phyloP scores from a whole-genome alignment of 2,329 filamentous ascomycete species.

The Penicillium digitatum region DNA sequence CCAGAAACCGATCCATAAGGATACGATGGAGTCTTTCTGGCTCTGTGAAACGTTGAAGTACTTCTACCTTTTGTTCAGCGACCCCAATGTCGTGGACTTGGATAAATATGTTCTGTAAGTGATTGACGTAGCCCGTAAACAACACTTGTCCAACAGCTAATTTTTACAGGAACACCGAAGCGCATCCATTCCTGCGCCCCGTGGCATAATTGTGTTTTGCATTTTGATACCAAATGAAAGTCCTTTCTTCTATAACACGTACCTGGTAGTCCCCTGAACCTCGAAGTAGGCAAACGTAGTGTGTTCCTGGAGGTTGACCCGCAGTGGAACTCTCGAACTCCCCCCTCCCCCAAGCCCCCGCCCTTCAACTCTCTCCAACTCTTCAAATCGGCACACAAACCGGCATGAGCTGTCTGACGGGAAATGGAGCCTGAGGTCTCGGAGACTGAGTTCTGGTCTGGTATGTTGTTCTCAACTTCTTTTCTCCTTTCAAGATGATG shows the following conservation, averaged over 20 bases:
- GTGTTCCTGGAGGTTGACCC: conserved; percentile 8
- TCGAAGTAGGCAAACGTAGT: background rate
- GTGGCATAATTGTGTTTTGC: conserved; percentile 19
- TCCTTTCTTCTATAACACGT: conserved; percentile 2
- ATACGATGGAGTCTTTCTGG: conserved; percentile 75
- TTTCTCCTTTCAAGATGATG: conserved; percentile 2
- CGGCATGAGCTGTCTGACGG: conserved; percentile 39
- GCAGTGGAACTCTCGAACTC: conserved; percentile 20
- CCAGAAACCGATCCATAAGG: conserved; percentile 43
- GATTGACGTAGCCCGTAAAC: background rate
- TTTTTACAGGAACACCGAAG: conserved; percentile 38
- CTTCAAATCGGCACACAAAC: conserved; percentile 19
- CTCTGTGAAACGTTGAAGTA: conserved; percentile 51
- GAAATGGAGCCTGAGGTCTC: conserved; percentile 66
- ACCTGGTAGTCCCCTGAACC: background rate
- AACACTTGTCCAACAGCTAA: background rate
- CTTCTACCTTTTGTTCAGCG: conserved; percentile 47
- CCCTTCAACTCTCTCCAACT: conserved; percentile 19
- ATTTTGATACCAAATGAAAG: conserved; percentile 26
- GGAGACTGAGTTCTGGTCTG: conserved; percentile 84
- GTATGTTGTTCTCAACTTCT: conserved; percentile 48
- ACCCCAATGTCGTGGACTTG: conserved; percentile 42
- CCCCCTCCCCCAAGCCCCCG: conserved; percentile 14
- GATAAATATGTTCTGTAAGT: conserved; percentile 48
- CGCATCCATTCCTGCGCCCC: conserved; percentile 40